These are phyloP conservation scores for Protomyces inundatus DNA, from an alignment of 1,139 yeast species.

Conservation along the genomic window DNA sequence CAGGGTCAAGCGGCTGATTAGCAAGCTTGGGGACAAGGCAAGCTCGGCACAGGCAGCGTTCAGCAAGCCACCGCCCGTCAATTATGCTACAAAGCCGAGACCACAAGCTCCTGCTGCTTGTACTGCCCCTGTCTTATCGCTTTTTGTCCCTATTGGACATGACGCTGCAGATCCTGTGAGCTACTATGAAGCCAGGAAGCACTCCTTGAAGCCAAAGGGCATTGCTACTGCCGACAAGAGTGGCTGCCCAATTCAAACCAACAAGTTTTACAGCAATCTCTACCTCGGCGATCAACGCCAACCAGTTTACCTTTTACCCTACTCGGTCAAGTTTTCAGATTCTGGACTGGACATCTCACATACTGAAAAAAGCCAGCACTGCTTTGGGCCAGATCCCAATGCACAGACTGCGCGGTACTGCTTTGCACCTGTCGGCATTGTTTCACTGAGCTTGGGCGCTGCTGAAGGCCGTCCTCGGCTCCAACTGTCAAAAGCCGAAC, in stretches of 20 bases:
- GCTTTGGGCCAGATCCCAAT: slow-evolving; percentile 11
- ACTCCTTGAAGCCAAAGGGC: slow-evolving; percentile 5
- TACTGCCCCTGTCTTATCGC: neutral
- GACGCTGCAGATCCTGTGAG: neutral
- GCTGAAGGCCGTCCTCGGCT: slow-evolving; percentile 43
- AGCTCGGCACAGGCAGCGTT: too few species aligned
- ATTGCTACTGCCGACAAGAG: neutral
- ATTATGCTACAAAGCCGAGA: slow-evolving; percentile 15
- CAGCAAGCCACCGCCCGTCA: slow-evolving; percentile 3
- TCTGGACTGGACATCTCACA: slow-evolving; percentile 5
- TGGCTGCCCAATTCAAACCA: slow-evolving; percentile 47
- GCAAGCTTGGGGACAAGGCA: too few species aligned
- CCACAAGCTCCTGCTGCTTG: neutral
- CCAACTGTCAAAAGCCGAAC: slow-evolving; percentile 47
- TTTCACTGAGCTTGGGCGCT: slow-evolving; percentile 55
- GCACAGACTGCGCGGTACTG: slow-evolving; percentile 43
- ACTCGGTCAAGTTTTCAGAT: slow-evolving; percentile 51
- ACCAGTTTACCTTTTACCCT: slow-evolving; percentile 55
- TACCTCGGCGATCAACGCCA: slow-evolving; percentile 51
- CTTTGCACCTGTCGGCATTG: slow-evolving; percentile 52
- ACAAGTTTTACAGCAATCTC: slow-evolving; percentile 65
- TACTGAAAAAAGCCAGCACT: slow-evolving; percentile 3
- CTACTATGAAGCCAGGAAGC: neutral
- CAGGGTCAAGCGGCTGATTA: too few species aligned
- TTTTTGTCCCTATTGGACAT: neutral